phyloP scores from a whole-genome alignment of 257 asterid species.

The Rehmannia glutinosa region DNA sequence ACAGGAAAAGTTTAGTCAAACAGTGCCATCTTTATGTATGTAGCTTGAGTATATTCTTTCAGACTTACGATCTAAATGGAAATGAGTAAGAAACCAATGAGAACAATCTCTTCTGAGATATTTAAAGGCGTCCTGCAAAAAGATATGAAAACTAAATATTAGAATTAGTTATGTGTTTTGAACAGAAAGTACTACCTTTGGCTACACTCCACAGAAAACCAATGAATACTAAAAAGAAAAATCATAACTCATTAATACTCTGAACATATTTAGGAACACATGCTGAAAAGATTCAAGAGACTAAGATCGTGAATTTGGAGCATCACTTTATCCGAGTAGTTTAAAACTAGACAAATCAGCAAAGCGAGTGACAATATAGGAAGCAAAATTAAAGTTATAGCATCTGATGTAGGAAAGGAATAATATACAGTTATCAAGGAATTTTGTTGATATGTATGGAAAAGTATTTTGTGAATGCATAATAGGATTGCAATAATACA shows the following conservation, averaged over 20 bases:
- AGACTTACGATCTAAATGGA: slow-evolving; percentile 94
- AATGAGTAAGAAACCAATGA: slow-evolving; percentile 93
- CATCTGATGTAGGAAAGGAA: not conserved
- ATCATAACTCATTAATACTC: not conserved
- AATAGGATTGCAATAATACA: not conserved
- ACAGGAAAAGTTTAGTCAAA: not conserved
- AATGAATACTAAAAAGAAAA: not conserved
- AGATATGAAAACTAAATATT: slow-evolving; percentile 8
- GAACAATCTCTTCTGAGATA: slow-evolving; percentile 84
- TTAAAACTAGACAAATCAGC: not conserved
- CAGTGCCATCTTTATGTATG: not conserved
- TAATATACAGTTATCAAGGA: not conserved
- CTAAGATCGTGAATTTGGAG: not conserved
- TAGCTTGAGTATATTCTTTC: not conserved
- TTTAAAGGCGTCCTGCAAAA: slow-evolving; percentile 89
- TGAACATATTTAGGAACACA: not conserved
- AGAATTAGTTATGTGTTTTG: not conserved
- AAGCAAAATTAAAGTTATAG: not conserved
- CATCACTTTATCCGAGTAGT: slow-evolving; percentile 3
- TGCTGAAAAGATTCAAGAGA: not conserved
- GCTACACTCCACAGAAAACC: not conserved
- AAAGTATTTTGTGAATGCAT: not conserved
- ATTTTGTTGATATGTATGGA: not conserved
- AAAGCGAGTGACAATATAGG: not conserved
- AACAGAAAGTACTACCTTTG: not conserved